Evolutionary conservation across 2,329 filamentous ascomycete species (phyloP), one percentile per base, ranked within the genome.

Genomic region (Intubia oerlemansii): DNA sequence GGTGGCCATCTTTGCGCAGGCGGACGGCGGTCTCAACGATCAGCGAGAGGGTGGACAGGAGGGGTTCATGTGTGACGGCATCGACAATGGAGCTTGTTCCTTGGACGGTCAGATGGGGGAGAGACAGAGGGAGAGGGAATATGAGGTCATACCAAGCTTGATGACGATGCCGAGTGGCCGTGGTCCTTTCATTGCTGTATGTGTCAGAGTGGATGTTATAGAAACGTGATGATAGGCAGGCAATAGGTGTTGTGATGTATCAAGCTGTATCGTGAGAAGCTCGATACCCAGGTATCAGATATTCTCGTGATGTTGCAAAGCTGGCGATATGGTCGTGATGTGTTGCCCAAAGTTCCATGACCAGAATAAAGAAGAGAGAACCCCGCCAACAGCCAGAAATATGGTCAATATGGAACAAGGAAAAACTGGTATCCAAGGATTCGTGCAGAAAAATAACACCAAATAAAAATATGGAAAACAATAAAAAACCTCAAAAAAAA

Each of bases 51-150:
- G 82, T 91, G 5, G 84, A 88, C 22, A 98, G 64, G 20, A 93
- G 66, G 4, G 88, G 88, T 46, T 93, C 80, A 53, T 92, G 88
- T 14, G 80, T 91, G 46, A 73, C 77, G 49, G 98, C 88, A 53
- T 95, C 81, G 38, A 98, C 84, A 41, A 98, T 95, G n/a, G 88
- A 95, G 51, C 82, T 93, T 26, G 88, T 95, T 42, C 88, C 88
- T 98, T n/a, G 41, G 35, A 34, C 4, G 30, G 27, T 31, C 6
- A 37, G 33, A n/a, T 12, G 11, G 4, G 5, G 7, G 4, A 10
- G 17, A 6, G 10, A 13, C 8, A n/a, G 11, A 8, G 5, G 7
- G 16, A 4, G 10, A 11, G 17, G 5, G 5, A 2, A 12, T n/a
- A 13, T n/a, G 5, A 21, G 8, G 6, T 17, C 62, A 48, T 62